Evolutionary conservation across 2,329 filamentous ascomycete species (phyloP).

Genomic region (Colletotrichum ledebouriae): DNA sequence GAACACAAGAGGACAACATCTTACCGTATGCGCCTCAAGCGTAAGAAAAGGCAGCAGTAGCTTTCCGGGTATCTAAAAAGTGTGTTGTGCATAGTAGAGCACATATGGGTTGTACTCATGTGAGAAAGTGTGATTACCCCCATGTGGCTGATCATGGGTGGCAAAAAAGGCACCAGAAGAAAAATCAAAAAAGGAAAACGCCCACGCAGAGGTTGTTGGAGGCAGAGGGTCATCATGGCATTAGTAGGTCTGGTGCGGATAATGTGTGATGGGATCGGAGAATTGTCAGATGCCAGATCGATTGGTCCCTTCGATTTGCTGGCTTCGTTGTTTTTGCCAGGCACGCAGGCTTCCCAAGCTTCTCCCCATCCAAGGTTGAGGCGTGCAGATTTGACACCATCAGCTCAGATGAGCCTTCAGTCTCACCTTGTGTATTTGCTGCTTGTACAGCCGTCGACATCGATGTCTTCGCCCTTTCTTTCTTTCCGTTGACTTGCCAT

Average conservation of each 20-base stretch:
- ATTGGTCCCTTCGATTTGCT: constrained; percentile 7
- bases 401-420: constrained; percentile 22
- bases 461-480: background rate
- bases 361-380: constrained; percentile 14
- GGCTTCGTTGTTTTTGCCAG: too few relatives aligned
- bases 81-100: too few relatives aligned
- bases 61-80: too few relatives aligned
- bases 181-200: too few relatives aligned
- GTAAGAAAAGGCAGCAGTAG: too few relatives aligned
- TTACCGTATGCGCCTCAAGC: background rate
- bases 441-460: background rate
- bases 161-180: too few relatives aligned
- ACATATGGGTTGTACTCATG: too few relatives aligned
- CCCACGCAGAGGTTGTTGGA: too few relatives aligned
- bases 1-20: background rate
- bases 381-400: constrained; percentile 15
- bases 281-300: constrained; percentile 8
- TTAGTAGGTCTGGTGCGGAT: background rate
- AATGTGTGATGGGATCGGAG: constrained; percentile 10
- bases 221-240: too few relatives aligned
- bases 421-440: background rate
- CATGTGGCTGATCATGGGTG: too few relatives aligned
- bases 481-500: background rate
- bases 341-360: background rate
- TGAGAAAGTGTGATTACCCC: too few relatives aligned